Evolutionary conservation across 2,329 filamentous ascomycete genomes (phyloP), one percentile per base, ranked within the genome.

Genomic region (Alternaria gansuensis): DNA sequence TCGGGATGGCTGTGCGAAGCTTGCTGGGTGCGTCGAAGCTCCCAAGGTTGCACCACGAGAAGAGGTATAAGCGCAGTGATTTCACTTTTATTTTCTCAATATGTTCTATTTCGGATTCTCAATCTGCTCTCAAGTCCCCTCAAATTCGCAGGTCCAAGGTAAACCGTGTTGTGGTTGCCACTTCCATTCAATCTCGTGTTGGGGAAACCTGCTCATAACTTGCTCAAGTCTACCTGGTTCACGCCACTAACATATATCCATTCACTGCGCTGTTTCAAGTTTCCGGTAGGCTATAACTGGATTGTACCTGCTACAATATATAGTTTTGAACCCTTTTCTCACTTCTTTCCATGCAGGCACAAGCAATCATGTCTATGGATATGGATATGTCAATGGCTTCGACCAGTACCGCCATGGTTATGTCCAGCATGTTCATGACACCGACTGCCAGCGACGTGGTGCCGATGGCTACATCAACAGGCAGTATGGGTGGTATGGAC

Each of bases 401-500:
- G 10, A 28, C 36, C 3, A 26, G 36, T 36, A 55, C 46, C 13
- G 39, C 29, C 23, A 56, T 45, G 49, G 41, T n/a, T 28, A 67
- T 63, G 62, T 51, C 26, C n/a, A 63, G 17, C 3, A 52, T 57
- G 54, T 9, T 21, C 24, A 46, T 63, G 60, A 40, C 44, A 56
- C 53, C 28, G 54, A 52, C 56, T 37, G 31, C 23, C 23, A 39
- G 26, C 21, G 51, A 39, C 11, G 68, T 61, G 65, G 52, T 48
- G 7, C 52, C 52, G 9, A 68, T 67, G 64, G 43, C 55, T 29
- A 55, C 66, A 40, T 51, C 60, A 24, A 59, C 63, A 17, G 67
- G 66, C 29, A 61, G 52, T 4, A 73, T 71, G 46, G 56, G 57
- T 8, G 44, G 64, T 54, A 74, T 71, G 69, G 64, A 63, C 45